phyloP scores from a whole-genome alignment of 192 early-diverging fungal species.

The Backusella mclennaniae region DNA sequence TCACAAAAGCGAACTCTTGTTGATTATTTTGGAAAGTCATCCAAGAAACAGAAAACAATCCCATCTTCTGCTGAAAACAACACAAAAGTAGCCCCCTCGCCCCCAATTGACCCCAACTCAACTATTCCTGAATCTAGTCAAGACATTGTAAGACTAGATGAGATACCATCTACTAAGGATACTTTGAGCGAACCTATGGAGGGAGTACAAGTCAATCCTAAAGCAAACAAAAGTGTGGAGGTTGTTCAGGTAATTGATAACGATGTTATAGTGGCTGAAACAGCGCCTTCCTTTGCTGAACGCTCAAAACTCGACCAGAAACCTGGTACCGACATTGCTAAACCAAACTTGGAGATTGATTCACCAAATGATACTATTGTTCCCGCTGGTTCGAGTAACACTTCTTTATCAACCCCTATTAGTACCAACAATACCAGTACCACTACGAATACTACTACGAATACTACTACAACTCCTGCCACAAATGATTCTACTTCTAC shows the following conservation, averaged over 20 bases:
- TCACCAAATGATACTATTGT: background rate
- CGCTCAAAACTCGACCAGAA: background rate
- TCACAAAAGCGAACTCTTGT: background rate
- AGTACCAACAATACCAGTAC: background rate
- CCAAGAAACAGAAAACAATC: background rate
- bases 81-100: background rate
- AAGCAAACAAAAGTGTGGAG: background rate
- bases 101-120: background rate
- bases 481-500: too few species aligned
- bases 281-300: background rate
- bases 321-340: background rate
- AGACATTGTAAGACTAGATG: background rate
- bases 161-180: background rate
- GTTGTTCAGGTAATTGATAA: background rate
- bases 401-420: background rate
- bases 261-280: background rate
- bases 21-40: background rate
- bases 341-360: background rate
- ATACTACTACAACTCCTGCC: too few species aligned
- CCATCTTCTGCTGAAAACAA: background rate
- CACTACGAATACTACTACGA: background rate
- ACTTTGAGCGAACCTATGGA: background rate
- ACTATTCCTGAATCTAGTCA: background rate
- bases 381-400: background rate
- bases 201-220: background rate